Evolutionary conservation across 2,329 filamentous ascomycete species (phyloP).

Genomic region (Alternaria sp.): DNA sequence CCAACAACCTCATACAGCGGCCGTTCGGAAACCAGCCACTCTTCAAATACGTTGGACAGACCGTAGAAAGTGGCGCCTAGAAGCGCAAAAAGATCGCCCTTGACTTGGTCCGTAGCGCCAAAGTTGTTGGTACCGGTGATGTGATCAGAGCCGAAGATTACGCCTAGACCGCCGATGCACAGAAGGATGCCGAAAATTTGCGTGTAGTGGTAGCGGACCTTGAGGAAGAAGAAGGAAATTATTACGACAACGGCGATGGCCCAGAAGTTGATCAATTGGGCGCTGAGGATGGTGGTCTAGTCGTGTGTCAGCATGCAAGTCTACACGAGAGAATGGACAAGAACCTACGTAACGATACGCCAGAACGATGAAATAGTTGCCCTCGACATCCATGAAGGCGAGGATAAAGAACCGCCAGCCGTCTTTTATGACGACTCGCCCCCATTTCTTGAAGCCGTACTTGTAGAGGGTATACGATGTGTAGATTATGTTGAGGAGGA

Average conservation of each 20-base stretch:
- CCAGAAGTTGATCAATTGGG: slow-evolving; percentile 98
- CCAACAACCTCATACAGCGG: slow-evolving; percentile 93
- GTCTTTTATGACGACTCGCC: slow-evolving; percentile 67
- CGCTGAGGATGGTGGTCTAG: slow-evolving; percentile 86
- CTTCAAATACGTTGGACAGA: slow-evolving; percentile 87
- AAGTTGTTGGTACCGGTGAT: slow-evolving; percentile 76
- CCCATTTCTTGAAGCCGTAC: slow-evolving; percentile 77
- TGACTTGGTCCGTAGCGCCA: slow-evolving; percentile 73
- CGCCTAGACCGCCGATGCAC: slow-evolving; percentile 88
- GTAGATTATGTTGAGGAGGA: slow-evolving; percentile 82
- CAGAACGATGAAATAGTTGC: slow-evolving; percentile 97
- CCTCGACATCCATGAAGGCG: slow-evolving; percentile 90
- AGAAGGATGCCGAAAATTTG: slow-evolving; percentile 88
- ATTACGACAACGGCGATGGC: slow-evolving; percentile 91
- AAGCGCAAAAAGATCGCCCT: slow-evolving; percentile 91
- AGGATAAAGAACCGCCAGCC: slow-evolving; percentile 94
- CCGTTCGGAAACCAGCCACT: slow-evolving; percentile 86
- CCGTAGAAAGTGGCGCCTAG: slow-evolving; percentile 91
- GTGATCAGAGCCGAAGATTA: slow-evolving; percentile 86
- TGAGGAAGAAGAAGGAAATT: slow-evolving; percentile 80
- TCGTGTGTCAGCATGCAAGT: background rate
- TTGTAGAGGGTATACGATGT: slow-evolving; percentile 77
- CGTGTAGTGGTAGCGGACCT: slow-evolving; percentile 85
- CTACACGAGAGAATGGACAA: background rate
- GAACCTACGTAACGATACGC: slow-evolving; percentile 72